These are phyloP conservation scores for Solanum chmielewskii DNA, from an alignment of 257 asterid species.

Conservation along the genomic window DNA sequence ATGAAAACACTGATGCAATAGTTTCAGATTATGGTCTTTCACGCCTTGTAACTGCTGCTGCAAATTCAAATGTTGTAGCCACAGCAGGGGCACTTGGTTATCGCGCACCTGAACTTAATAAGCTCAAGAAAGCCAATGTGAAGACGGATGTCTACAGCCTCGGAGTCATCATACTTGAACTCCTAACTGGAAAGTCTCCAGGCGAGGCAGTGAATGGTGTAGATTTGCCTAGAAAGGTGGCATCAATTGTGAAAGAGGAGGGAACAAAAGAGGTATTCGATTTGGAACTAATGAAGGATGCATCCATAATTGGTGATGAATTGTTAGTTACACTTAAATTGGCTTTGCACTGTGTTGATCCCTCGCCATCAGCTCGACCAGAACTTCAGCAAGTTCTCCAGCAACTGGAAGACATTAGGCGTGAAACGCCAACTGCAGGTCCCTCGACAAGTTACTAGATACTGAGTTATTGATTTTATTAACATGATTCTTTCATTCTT, in stretches of 20 bases:
- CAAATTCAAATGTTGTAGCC: constrained; percentile 73
- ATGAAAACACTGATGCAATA: constrained; percentile 51
- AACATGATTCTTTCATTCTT: constrained; percentile 71
- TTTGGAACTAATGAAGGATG: constrained; percentile 83
- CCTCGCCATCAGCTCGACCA: constrained; percentile 70
- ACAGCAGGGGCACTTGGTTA: constrained; percentile 89
- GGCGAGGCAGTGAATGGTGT: constrained; percentile 73
- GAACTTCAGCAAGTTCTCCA: constrained; percentile 57
- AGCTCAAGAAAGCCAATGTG: constrained; percentile 82
- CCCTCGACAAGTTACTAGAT: constrained; percentile 14
- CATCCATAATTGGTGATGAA: constrained; percentile 78
- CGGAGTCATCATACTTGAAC: constrained; percentile 75
- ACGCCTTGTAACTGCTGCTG: constrained; percentile 70
- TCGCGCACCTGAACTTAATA: constrained; percentile 87
- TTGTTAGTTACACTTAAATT: constrained; percentile 60
- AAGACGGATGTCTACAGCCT: constrained; percentile 88
- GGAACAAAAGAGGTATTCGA: constrained; percentile 95
- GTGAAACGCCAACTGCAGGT: constrained; percentile 23
- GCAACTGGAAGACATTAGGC: constrained; percentile 81
- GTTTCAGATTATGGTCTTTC: constrained; percentile 84
- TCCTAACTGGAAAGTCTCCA: constrained; percentile 84
- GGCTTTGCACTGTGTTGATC: constrained; percentile 94
- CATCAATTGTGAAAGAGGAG: constrained; percentile 86
- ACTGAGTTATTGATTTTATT: background rate
- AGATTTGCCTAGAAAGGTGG: constrained; percentile 86